Evolutionary conservation across 2,329 filamentous ascomycete genomes (phyloP).

Genomic region (Kalmusia sp.): DNA sequence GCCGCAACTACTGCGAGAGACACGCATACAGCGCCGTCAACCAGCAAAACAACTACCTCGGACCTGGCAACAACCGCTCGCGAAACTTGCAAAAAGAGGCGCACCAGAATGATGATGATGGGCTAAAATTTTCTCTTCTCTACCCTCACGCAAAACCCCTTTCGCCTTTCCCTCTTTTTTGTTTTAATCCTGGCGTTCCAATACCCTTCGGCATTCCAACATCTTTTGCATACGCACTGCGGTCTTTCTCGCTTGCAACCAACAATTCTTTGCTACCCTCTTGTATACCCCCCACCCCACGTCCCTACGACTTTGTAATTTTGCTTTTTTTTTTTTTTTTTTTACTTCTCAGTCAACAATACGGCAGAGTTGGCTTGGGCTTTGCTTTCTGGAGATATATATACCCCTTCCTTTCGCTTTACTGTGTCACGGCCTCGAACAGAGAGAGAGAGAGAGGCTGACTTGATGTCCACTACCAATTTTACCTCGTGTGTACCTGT

Average conservation of each 20-base stretch:
- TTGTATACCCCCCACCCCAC: conserved; percentile 8
- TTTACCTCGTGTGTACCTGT: background rate
- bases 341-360: background rate
- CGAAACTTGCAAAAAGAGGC: conserved; percentile 56
- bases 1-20: conserved; percentile 82
- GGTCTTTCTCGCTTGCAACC: background rate
- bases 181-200: background rate
- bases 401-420: conserved; percentile 7
- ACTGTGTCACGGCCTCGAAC: background rate
- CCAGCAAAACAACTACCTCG: conserved; percentile 47
- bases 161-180: no score
- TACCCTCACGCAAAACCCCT: no score
- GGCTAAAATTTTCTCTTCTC: conserved; percentile 22
- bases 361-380: background rate
- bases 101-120: conserved; percentile 61
- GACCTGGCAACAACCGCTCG: conserved; percentile 28
- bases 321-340: background rate
- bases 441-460: background rate
- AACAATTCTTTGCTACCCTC: no score
- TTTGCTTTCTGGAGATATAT: background rate
- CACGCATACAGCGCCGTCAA: conserved; percentile 72
- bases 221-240: background rate
- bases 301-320: conserved; percentile 6
- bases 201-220: background rate
- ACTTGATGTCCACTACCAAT: background rate